Conservation (phyloP, 345 rosid species). For the thale cress (Arabidopsis thaliana) region TAIR10.1 NC_003070.9:24919501-24920000, state of each 20-base stretch:
- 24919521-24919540: slow-evolving; percentile 30
- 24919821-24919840: background rate
- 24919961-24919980: no score
- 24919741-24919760: background rate
- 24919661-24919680: slow-evolving; percentile 6
- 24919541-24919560: slow-evolving; percentile 36
- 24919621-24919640: background rate
- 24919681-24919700: background rate
- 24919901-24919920: background rate
- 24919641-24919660: slow-evolving; percentile 23
- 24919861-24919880: background rate
- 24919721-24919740: background rate
- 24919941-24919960: no score
- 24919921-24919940: no score
- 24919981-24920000: no score
- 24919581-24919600: slow-evolving; percentile 34
- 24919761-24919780: background rate
- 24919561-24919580: slow-evolving; percentile 46
- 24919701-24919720: background rate
- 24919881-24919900: background rate
- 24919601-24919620: slow-evolving; percentile 18
- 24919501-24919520: slow-evolving; percentile 32
- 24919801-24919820: background rate
- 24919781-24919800: background rate
- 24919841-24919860: background rate